Base-by-base conservation (phyloP, 768 basidiomycete species). In the Phylloporus sp. region DNA sequence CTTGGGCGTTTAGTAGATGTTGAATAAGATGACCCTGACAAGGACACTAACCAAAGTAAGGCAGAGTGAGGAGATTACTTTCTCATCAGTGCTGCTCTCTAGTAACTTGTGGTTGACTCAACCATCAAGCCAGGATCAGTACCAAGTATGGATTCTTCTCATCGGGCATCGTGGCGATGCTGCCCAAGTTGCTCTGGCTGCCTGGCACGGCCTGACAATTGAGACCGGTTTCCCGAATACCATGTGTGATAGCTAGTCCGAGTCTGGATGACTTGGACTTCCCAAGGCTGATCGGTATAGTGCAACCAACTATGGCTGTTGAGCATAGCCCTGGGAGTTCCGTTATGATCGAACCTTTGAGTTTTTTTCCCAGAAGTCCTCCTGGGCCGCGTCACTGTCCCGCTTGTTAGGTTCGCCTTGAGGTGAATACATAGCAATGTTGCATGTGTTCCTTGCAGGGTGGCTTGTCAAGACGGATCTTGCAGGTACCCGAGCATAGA, bases 11-110 rank as follows among this genome's bases (percentile, higher is more conserved):
- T 50, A 59, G 46, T 39, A 52, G 49, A 50, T 47, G 46, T 50
- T 53, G 59, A 50, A 51, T 62, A 52, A 54, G 45, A 44, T 22
- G 63, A 61, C 60, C 68, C 67, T 68, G 66, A 61, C 34, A 20
- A 43, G 52, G 44, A 49, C 53, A 54, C 59, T 69, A 65, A 66
- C 68, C 69, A 69, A 68, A 69, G 61, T 55, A 52, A 63, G 69
- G 32, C 47, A 64, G 53, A 52, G 56, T 57, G 52, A 40, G 27
- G 45, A 40, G 46, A 23, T 23, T 29, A 44, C 39, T 54, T 53
- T 63, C 66, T 51, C 57, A 64, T 60, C 53, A 32, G 32, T 50
- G 36, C 23, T 47, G 41, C 38, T 26, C 35, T 52, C 32, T 54
- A 43, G 54, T 27, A 36, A 59, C 53, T 40, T 55, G 46, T 57